A percentile compares a stretch with the other conserved stretches of the same genome.
Evolutionary conservation across 1,284 basidiomycete species (phyloP).

Genomic region (Termitomyces sp.): DNA sequence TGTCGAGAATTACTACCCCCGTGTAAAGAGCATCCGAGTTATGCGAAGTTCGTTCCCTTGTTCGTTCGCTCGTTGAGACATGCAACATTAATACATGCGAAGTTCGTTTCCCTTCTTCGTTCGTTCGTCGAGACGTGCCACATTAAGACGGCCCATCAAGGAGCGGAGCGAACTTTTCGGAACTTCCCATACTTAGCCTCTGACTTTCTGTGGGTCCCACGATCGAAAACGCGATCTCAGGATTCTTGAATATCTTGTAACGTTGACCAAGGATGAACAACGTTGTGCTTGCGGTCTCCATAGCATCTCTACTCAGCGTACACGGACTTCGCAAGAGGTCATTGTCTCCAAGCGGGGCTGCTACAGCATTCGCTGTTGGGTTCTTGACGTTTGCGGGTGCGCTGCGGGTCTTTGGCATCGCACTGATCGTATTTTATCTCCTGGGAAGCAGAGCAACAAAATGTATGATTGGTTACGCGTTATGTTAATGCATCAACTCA

Average conservation of each 20-base stretch:
- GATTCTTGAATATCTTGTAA: neutral
- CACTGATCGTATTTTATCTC: constrained; percentile 81
- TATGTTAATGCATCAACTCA: neutral
- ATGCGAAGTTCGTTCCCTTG: too few relatives aligned
- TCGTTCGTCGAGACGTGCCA: too few relatives aligned
- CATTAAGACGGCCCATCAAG: too few relatives aligned
- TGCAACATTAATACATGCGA: too few relatives aligned
- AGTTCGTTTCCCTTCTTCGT: too few relatives aligned
- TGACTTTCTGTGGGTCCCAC: neutral
- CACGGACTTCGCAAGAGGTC: constrained; percentile 50
- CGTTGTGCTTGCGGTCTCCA: constrained; percentile 24
- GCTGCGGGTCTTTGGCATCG: constrained; percentile 62
- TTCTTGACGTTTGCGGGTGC: constrained; percentile 58
- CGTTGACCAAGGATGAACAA: constrained; percentile 7
- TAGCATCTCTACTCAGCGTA: constrained; percentile 35
- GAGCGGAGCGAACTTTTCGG: too few relatives aligned
- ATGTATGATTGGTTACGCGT: constrained; percentile 32
- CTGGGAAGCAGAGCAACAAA: constrained; percentile 83
- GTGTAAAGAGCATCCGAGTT: too few relatives aligned
- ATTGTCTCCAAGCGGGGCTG: constrained; percentile 66
- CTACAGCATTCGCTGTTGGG: constrained; percentile 74
- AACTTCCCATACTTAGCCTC: too few relatives aligned
- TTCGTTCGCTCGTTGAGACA: too few relatives aligned
- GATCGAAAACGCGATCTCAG: neutral
- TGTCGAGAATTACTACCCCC: too few relatives aligned